These are phyloP conservation scores for Nothophaeocryptopus gaeumannii DNA, from an alignment of 2,329 filamentous ascomycete species.

Conservation along the genomic window DNA sequence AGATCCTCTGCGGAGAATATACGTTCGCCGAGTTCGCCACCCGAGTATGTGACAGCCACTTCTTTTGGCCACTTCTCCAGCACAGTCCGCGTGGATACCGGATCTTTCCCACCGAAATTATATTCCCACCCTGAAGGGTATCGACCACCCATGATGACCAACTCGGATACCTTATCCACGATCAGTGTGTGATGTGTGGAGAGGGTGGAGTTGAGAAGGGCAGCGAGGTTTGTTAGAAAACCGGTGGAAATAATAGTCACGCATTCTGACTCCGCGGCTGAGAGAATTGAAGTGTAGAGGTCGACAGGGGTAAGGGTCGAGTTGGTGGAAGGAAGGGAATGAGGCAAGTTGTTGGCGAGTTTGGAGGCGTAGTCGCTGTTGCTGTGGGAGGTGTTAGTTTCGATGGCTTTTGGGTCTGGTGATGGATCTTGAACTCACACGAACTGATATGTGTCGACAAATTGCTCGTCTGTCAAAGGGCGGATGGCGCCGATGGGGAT, in stretches of 20 bases:
- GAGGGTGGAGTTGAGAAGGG: conserved; percentile 42
- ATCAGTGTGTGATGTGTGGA: conserved; percentile 44
- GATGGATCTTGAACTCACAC: too few relatives aligned
- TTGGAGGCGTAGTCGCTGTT: conserved; percentile 22
- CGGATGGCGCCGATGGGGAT: conserved; percentile 21
- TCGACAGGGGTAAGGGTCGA: conserved; percentile 13
- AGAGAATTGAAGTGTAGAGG: conserved; percentile 15
- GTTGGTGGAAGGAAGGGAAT: conserved; percentile 3
- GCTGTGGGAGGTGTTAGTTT: too few relatives aligned
- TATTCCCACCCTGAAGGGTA: conserved; percentile 50
- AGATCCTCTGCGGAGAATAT: conserved; percentile 43
- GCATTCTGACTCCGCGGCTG: conserved; percentile 7
- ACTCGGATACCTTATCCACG: conserved; percentile 46
- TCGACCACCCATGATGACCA: conserved; percentile 53
- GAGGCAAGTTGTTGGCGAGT: conserved; percentile 16
- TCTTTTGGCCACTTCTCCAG: conserved; percentile 46
- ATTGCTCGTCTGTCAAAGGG: conserved; percentile 22
- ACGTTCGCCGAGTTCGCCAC: conserved; percentile 44
- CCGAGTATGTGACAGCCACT: conserved; percentile 42
- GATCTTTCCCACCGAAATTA: conserved; percentile 49
- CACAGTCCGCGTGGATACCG: conserved; percentile 42
- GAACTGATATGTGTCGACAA: conserved; percentile 9
- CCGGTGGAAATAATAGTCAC: conserved; percentile 25
- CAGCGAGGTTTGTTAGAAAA: conserved; percentile 39
- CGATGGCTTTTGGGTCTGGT: too few relatives aligned